These are phyloP conservation scores for Warburgia ugandensis DNA, from an alignment of 164 flowering plant genomes.

Conservation along the genomic window DNA sequence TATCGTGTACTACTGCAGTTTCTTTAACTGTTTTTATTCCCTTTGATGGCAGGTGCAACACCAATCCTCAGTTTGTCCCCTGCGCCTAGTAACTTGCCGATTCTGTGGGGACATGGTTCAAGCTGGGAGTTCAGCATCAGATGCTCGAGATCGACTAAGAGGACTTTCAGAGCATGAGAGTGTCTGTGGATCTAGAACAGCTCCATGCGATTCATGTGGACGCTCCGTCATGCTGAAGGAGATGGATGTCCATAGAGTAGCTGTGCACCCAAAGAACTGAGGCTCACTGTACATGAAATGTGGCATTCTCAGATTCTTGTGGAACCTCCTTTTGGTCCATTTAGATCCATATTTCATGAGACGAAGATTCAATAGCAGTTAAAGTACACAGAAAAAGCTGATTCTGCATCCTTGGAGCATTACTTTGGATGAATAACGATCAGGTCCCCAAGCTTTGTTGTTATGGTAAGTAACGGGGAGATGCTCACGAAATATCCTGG, in stretches of 20 bases:
- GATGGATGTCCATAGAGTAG: constrained; percentile 90
- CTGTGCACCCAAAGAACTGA: constrained; percentile 68
- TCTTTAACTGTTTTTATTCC: background rate
- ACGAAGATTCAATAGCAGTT: too few species aligned
- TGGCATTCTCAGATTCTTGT: too few species aligned
- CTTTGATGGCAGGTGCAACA: constrained; percentile 61
- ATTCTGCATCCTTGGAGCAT: too few species aligned
- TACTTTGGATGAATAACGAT: too few species aligned
- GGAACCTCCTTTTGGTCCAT: too few species aligned
- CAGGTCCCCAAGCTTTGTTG: too few species aligned
- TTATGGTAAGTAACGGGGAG: too few species aligned
- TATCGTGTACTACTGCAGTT: background rate
- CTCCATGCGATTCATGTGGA: constrained; percentile 95
- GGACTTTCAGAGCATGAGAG: constrained; percentile 92
- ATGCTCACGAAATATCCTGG: too few species aligned
- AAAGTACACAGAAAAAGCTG: too few species aligned
- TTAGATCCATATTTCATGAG: too few species aligned
- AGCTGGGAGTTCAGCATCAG: constrained; percentile 61
- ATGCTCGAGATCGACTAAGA: constrained; percentile 66
- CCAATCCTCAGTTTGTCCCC: constrained; percentile 64
- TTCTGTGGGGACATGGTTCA: constrained; percentile 96
- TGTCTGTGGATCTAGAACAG: constrained; percentile 85
- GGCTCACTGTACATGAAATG: background rate
- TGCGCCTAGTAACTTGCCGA: constrained; percentile 74
- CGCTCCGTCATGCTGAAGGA: constrained; percentile 96